Percentiles rank a stretch among this genome's conserved stretches.
These are phyloP conservation scores for Sporobolomyces pararoseus DNA, from an alignment of 768 basidiomycete genomes.

Conservation along the genomic window DNA sequence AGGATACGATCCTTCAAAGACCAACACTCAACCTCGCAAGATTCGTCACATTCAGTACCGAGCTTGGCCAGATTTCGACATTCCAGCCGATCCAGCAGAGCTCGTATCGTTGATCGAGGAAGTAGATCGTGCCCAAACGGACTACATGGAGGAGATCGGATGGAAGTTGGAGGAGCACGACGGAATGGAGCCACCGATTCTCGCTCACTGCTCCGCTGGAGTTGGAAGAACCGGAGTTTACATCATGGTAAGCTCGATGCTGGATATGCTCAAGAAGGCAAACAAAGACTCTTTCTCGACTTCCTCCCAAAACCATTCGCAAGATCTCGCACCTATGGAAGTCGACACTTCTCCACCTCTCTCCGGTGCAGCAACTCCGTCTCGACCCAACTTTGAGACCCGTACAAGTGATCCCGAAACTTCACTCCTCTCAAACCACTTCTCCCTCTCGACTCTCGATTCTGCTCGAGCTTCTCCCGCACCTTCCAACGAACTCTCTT, in stretches of 20 bases:
- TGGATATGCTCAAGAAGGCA: slow-evolving; percentile 65
- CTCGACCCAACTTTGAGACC: slow-evolving; percentile 6
- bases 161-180: slow-evolving; percentile 28
- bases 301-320: no score
- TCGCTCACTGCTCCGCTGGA: slow-evolving; percentile 89
- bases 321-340: slow-evolving; percentile 25
- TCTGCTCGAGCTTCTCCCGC: not conserved
- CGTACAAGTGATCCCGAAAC: slow-evolving; percentile 28
- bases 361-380: not conserved
- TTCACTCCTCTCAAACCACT: slow-evolving; percentile 21
- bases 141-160: slow-evolving; percentile 31
- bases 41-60: slow-evolving; percentile 86
- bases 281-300: no score
- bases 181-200: slow-evolving; percentile 54
- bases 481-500: not conserved
- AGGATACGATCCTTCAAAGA: not conserved
- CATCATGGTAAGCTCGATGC: slow-evolving; percentile 65
- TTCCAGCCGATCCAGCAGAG: slow-evolving; percentile 75
- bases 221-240: slow-evolving; percentile 93
- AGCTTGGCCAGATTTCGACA: slow-evolving; percentile 95
- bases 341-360: slow-evolving; percentile 14
- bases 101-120: slow-evolving; percentile 69
- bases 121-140: slow-evolving; percentile 54
- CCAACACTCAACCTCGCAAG: slow-evolving; percentile 29
- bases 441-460: slow-evolving; percentile 28